Percentiles rank a stretch among this genome's conserved stretches.
Evolutionary conservation across 2,329 filamentous ascomycete genomes (phyloP).

Genomic region (Fusarium bulbicola): DNA sequence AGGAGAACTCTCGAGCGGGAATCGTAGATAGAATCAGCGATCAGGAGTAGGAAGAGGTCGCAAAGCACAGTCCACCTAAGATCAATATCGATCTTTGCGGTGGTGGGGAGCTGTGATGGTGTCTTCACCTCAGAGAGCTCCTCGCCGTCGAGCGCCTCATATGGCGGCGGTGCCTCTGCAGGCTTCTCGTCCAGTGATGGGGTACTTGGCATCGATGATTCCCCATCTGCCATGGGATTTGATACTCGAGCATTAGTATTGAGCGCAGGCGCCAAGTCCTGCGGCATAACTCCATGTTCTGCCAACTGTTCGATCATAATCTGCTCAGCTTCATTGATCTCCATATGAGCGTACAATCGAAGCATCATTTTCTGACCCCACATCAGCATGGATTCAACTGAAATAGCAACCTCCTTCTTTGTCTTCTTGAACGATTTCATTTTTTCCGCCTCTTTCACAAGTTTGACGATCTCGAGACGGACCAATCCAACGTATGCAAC

Average conservation of each 20-base stretch:
- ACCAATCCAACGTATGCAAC: constrained; percentile 96
- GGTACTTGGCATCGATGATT: constrained; percentile 31
- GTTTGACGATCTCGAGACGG: constrained; percentile 79
- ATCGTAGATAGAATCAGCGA: constrained; percentile 95
- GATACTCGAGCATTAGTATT: constrained; percentile 94
- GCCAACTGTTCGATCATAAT: constrained; percentile 98
- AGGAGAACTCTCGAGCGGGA: constrained; percentile 84
- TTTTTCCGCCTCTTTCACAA: constrained; percentile 74
- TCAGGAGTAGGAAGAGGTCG: constrained; percentile 93
- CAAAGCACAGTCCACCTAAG: constrained; percentile 96
- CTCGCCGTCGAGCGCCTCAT: constrained; percentile 70
- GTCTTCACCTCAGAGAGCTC: constrained; percentile 82
- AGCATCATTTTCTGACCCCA: constrained; percentile 99
- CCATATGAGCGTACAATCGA: constrained; percentile 93
- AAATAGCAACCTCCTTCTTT: constrained; percentile 76
- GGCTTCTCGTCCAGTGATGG: constrained; percentile 54
- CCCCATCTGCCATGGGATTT: constrained; percentile 79
- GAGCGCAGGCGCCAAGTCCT: constrained; percentile 83
- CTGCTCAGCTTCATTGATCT: constrained; percentile 89
- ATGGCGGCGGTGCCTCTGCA: constrained; percentile 65
- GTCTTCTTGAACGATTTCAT: constrained; percentile 70
- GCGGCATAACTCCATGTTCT: constrained; percentile 87
- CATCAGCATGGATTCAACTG: constrained; percentile 85
- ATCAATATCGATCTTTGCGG: constrained; percentile 91
- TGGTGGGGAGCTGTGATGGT: constrained; percentile 82